These are phyloP conservation scores for Xylaria sp. DNA, from an alignment of 2,329 filamentous ascomycete genomes.

Conservation along the genomic window DNA sequence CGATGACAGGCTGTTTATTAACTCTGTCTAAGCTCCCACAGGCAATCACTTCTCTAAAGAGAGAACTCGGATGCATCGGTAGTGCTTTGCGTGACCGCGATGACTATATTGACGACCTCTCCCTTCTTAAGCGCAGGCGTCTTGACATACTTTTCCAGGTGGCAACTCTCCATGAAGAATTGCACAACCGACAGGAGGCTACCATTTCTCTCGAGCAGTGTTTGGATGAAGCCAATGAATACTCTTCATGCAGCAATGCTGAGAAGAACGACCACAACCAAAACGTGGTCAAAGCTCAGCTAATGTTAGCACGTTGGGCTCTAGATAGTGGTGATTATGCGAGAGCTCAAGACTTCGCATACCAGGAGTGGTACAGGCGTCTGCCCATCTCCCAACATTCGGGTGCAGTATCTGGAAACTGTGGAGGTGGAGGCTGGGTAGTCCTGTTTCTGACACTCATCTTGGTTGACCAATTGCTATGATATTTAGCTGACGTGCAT, in stretches of 20 bases:
- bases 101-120: not conserved
- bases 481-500: too few relatives aligned
- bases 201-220: constrained; percentile 7
- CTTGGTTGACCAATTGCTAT: too few relatives aligned
- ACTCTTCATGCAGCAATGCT: not conserved
- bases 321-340: too few relatives aligned
- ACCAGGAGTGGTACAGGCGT: too few relatives aligned
- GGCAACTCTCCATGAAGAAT: constrained; percentile 10
- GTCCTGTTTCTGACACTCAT: too few relatives aligned
- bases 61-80: constrained; percentile 2
- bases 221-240: constrained; percentile 15
- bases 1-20: constrained; percentile 12
- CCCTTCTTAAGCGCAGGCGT: constrained; percentile 8
- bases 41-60: constrained; percentile 1
- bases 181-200: constrained; percentile 3
- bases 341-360: too few relatives aligned
- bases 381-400: too few relatives aligned
- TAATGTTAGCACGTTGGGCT: constrained; percentile 10
- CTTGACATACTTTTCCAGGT: constrained; percentile 12
- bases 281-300: not conserved
- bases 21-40: constrained; percentile 2
- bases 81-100: not conserved
- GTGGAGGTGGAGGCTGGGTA: too few relatives aligned
- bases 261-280: not conserved
- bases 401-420: too few relatives aligned